Conservation (phyloP, 257 asterid genomes). For the Fraxinus quadrangulata region DNA sequence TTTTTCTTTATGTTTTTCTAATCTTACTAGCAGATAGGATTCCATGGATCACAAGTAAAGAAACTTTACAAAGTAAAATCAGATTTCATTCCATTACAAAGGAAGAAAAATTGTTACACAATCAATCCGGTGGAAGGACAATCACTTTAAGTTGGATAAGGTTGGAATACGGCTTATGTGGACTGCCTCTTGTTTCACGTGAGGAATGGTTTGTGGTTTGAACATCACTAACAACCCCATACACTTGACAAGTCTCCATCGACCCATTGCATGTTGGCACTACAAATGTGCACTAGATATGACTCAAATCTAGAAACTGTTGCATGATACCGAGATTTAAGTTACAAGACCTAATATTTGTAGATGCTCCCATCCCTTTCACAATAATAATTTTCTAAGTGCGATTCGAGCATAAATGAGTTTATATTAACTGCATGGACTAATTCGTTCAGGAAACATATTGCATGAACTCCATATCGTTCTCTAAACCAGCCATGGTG, state of each 20-base stretch:
- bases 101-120: too few species aligned
- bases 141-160: background rate
- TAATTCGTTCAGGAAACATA: slow-evolving; percentile 45
- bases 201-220: too few species aligned
- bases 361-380: background rate
- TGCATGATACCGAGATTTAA: background rate
- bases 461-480: slow-evolving; percentile 78
- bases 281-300: slow-evolving; percentile 39
- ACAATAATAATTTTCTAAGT: background rate
- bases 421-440: background rate
- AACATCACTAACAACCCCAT: slow-evolving; percentile 12
- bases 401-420: background rate
- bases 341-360: background rate
- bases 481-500: slow-evolving; percentile 69
- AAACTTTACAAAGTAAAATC: too few species aligned
- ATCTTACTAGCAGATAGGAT: too few species aligned
- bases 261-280: background rate
- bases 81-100: too few species aligned
- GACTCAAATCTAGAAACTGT: slow-evolving; percentile 33
- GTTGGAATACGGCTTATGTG: background rate
- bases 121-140: too few species aligned
- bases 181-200: too few species aligned
- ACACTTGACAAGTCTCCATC: slow-evolving; percentile 11
- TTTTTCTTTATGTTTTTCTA: too few species aligned
- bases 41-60: too few species aligned